Evolutionary conservation across 2,329 filamentous ascomycete species (phyloP), one percentile per base, ranked within the genome.

Genomic region (Colletotrichum abscissum): DNA sequence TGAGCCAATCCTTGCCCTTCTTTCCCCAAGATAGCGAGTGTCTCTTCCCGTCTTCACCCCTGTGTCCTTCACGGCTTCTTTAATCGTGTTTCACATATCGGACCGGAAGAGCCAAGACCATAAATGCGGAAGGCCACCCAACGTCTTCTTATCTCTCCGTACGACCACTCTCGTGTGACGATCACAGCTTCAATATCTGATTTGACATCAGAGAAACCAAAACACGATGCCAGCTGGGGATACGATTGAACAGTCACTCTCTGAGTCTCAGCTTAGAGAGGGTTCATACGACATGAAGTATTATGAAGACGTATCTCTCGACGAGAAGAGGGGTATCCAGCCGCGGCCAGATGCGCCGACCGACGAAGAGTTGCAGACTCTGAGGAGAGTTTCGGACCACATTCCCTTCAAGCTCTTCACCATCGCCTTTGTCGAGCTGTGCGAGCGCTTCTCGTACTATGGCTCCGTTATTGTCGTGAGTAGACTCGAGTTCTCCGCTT

Each of bases 361-460:
- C 4, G 82, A 84, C n/a, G 86, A 88, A 74, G 89, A 92, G 55
- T 74, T 90, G 60, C 76, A 74, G 11, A 88, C 86, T 1, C 83
- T 92, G 19, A 86, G 85, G 33, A 88, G 89, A 75, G 85, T 91
- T 1, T 82, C 89, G 11, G 89, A 88, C 76, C 86, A 85, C 76
- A 88, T 94, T 28, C 90, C 90, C 1, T 86, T 87, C 82, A 87
- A 85, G 46, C 84, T 90, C 11, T 92, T 89, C 78, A 91, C 89
- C 35, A 88, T 94, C 74, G 91, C 90, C 2, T 90, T 93, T 71
- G 86, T 93, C 56, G 92, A 94, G 80, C 80, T 94, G 33, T 93
- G 91, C 81, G 92, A 94, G 81, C 90, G 92, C 42, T 93, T 93
- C 81, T 92, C 90, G 3, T 94, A 93, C 85, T 94, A 94, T 77